Evolutionary conservation across 768 basidiomycete species (phyloP), one percentile per base, ranked within the genome.

Genomic region (Lentinula aciculospora): DNA sequence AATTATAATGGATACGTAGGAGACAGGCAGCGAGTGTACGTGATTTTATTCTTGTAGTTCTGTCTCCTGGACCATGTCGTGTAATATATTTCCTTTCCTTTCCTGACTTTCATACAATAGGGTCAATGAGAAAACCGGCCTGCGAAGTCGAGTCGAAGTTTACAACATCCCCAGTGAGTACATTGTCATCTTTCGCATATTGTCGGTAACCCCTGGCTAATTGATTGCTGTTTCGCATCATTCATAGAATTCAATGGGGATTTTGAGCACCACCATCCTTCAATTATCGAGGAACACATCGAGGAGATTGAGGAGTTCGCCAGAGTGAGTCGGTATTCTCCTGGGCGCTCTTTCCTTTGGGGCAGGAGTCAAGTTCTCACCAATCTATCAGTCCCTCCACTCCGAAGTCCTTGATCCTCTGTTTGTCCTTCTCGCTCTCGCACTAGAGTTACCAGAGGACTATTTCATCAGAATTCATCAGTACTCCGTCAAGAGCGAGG

Each of bases 381-480:
- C n/a, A n/a, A n/a, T 34, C 32, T 58, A n/a, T 5, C 36, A 73
- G 71, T 64, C 68, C 3, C 67, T 81, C 10, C 78, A 81, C 64
- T 65, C 64, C 19, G 72, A 78, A 60, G 72, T 83, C 8, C 68
- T 83, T 25, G 76, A 80, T 57, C 78, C 75, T 0, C 71, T 81
- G 6, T 71, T 74, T 58, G 67, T 70, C 34, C 67, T 83, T 8
- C 72, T 82, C 46, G 78, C 80, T 21, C 66, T 78, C 54, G 79
- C 79, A 0, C 75, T 83, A 36, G 80, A 81, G 63, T 75, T 82
- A 6, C 77, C 80, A 0, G 76, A 78, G 58, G 75, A 78, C 58
- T 75, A 74, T 65, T 77, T 82, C 68, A 66, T 66, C 28, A 75
- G 77, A 29, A 66, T 77, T 10, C 78, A 80, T 69, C 64, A 69